Percentiles rank a stretch among this genome's conserved stretches.
Evolutionary conservation across 2,329 filamentous ascomycete species (phyloP).

Genomic region (Colletotrichum brevisporum): DNA sequence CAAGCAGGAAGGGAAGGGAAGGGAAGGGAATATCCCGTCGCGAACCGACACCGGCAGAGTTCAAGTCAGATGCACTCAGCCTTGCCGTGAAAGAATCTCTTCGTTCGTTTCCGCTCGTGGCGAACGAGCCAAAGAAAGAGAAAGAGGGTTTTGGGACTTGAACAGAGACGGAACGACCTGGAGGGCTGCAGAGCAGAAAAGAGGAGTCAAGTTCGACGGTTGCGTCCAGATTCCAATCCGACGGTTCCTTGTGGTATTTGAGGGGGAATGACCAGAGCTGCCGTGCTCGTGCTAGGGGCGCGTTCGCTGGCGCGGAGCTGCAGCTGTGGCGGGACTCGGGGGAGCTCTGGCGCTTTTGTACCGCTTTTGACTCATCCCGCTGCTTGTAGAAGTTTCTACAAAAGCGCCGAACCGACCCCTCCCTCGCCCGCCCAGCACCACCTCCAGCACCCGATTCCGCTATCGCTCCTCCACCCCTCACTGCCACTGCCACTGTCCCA

Average conservation of each 20-base stretch:
- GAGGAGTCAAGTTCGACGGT: constrained; percentile 19
- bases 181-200: constrained; percentile 6
- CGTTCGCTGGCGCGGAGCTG: constrained; percentile 44
- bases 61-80: constrained; percentile 14
- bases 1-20: background rate
- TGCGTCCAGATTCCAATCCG: constrained; percentile 25
- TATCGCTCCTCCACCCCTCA: constrained; percentile 28
- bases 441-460: constrained; percentile 31
- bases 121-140: constrained; percentile 7
- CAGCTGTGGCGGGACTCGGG: constrained; percentile 40
- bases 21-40: constrained; percentile 33
- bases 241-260: constrained; percentile 31
- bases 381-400: constrained; percentile 62
- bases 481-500: constrained; percentile 27
- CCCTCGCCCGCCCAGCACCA: constrained; percentile 36
- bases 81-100: constrained; percentile 7
- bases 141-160: background rate
- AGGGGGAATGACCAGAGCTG: constrained; percentile 36
- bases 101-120: constrained; percentile 4
- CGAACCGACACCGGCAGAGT: constrained; percentile 17
- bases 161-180: background rate
- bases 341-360: constrained; percentile 53
- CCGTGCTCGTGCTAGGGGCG: constrained; percentile 36
- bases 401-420: constrained; percentile 36
- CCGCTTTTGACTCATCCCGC: constrained; percentile 54